Conservation (phyloP, 352 stramenopile species). For the Globisporangium canariense region DNA sequence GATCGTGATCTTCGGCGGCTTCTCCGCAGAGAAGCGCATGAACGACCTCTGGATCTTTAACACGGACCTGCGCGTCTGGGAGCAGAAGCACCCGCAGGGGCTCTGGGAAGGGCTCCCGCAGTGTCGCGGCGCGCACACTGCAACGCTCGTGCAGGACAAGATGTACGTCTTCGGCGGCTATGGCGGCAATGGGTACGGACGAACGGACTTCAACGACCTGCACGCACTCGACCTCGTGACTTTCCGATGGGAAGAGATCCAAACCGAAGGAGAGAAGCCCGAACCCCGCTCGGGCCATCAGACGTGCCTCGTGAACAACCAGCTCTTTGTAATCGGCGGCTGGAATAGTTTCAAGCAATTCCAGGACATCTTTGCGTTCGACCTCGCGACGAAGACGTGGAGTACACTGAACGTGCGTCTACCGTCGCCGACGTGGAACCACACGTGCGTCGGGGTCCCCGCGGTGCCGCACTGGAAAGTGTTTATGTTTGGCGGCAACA, state of each 20-base stretch:
- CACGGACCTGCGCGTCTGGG: conserved; percentile 91
- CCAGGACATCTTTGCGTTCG: conserved; percentile 94
- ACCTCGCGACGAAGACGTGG: conserved; percentile 87
- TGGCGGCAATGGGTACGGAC: conserved; percentile 92
- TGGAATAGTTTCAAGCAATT: conserved; percentile 97
- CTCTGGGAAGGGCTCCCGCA: conserved; percentile 90
- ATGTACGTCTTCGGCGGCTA: conserved; percentile 97
- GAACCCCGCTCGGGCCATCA: conserved; percentile 93
- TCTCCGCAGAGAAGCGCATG: conserved; percentile 90
- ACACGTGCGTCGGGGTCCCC: conserved; percentile 90
- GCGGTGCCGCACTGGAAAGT: conserved; percentile 97
- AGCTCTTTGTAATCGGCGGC: conserved; percentile 93
- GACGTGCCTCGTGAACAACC: conserved; percentile 85
- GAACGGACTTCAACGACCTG: conserved; percentile 95
- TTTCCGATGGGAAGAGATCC: conserved; percentile 90
- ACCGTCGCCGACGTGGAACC: conserved; percentile 90
- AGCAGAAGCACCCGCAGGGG: conserved; percentile 82
- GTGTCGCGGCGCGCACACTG: conserved; percentile 90
- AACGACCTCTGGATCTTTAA: conserved; percentile 97
- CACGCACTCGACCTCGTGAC: conserved; percentile 88
- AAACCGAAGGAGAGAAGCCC: conserved; percentile 86
- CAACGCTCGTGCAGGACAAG: conserved; percentile 84
- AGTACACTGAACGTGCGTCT: conserved; percentile 54
- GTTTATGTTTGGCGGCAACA: conserved; percentile 97
- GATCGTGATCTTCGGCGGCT: conserved; percentile 94